phyloP scores from a whole-genome alignment of 2,329 filamentous ascomycete species.

The Colletotrichum australisinense region DNA sequence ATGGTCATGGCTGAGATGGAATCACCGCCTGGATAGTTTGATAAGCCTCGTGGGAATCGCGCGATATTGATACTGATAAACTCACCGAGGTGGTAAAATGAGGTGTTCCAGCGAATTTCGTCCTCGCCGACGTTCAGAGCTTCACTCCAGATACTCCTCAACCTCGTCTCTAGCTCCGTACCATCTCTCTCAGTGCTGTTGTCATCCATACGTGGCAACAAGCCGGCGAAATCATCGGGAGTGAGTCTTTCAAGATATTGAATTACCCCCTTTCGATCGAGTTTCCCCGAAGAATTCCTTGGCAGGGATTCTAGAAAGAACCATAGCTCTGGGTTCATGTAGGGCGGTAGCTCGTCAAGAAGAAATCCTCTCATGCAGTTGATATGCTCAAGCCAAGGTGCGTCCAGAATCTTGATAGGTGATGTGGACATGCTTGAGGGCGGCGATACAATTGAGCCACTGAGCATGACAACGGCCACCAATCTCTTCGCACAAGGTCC shows the following conservation, averaged over 20 bases:
- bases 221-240: not conserved
- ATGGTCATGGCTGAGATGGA: conserved; percentile 24
- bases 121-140: conserved; percentile 3
- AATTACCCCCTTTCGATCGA: conserved; percentile 55
- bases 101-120: conserved; percentile 11
- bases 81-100: conserved; percentile 22
- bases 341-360: conserved; percentile 48
- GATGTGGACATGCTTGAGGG: not conserved
- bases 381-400: conserved; percentile 3
- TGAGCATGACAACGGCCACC: not conserved
- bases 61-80: no score
- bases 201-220: not conserved
- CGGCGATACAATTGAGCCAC: no score
- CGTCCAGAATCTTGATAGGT: not conserved
- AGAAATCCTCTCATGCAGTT: not conserved
- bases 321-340: conserved; percentile 60
- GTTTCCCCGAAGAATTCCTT: conserved; percentile 58
- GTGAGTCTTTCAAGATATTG: conserved; percentile 6
- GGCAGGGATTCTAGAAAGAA: conserved; percentile 56
- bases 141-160: conserved; percentile 9
- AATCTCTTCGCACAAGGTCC: conserved; percentile 14
- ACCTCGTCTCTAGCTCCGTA: not conserved
- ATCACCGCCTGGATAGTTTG: conserved; percentile 1
- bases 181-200: not conserved
- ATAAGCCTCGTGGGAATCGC: no score